A percentile compares a stretch with the other conserved stretches of the same genome.
These are phyloP conservation scores for Cutaneotrichosporon cavernicola DNA, from an alignment of 1,284 basidiomycete species.

Conservation along the genomic window DNA sequence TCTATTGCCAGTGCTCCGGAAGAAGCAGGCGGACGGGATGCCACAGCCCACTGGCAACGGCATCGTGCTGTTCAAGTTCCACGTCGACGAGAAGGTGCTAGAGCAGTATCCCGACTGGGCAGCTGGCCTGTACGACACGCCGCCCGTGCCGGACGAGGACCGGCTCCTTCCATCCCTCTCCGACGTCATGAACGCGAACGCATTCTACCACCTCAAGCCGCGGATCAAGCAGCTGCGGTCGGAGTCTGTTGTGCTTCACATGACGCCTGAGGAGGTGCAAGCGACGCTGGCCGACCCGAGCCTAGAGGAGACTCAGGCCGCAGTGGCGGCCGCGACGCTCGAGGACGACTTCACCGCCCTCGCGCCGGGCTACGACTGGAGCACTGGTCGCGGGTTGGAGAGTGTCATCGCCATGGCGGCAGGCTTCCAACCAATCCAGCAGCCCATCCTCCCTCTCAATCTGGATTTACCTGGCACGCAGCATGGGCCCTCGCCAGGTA, in stretches of 20 bases:
- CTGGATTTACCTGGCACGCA: conserved; percentile 12
- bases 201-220: conserved; percentile 34
- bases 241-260: conserved; percentile 18
- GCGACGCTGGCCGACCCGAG: conserved; percentile 28
- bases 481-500: conserved; percentile 27
- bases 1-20: conserved; percentile 36
- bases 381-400: conserved; percentile 25
- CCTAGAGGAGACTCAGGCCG: conserved; percentile 14
- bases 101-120: conserved; percentile 46
- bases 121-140: conserved; percentile 46
- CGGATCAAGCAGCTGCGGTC: conserved; percentile 28
- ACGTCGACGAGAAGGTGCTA: conserved; percentile 45
- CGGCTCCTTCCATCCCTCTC: conserved; percentile 30
- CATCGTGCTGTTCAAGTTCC: conserved; percentile 48
- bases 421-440: conserved; percentile 11
- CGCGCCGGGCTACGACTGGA: conserved; percentile 25
- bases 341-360: conserved; percentile 22
- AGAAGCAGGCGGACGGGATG: conserved; percentile 41
- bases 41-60: conserved; percentile 37
- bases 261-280: conserved; percentile 33
- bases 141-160: conserved; percentile 45
- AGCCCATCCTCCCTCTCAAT: conserved; percentile 16
- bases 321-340: conserved; percentile 15
- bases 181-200: conserved; percentile 37
- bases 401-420: conserved; percentile 26